A percentile compares a stretch with the other conserved stretches of the same genome.
Evolutionary conservation across 1,139 yeast species (phyloP).

Genomic region (Yamadazyma buinensis): DNA sequence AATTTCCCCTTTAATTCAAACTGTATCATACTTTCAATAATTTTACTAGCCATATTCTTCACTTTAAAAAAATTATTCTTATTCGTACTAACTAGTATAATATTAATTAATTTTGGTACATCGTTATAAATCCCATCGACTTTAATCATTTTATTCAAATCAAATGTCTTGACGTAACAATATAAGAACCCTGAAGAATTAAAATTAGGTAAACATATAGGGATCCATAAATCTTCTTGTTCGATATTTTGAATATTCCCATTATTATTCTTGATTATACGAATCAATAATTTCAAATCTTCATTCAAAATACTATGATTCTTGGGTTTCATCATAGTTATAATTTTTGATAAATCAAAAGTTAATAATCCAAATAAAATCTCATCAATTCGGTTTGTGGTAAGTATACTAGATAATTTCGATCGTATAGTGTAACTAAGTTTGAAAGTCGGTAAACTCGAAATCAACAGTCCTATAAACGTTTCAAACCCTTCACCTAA

Average conservation of each 20-base stretch:
- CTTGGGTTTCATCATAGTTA: constrained; percentile 33
- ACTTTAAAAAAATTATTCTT: constrained; percentile 78
- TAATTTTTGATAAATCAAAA: constrained; percentile 20
- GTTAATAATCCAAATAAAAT: constrained; percentile 29
- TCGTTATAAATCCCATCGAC: constrained; percentile 15
- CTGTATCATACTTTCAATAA: constrained; percentile 42
- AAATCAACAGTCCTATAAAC: constrained; percentile 26
- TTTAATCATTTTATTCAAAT: constrained; percentile 17
- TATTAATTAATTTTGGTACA: constrained; percentile 38
- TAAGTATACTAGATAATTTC: constrained; percentile 26
- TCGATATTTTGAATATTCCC: constrained; percentile 11
- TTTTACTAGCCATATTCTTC: constrained; percentile 53
- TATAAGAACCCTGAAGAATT: constrained; percentile 85
- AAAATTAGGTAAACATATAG: constrained; percentile 87
- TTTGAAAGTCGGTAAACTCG: constrained; percentile 28
- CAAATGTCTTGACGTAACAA: constrained; percentile 66
- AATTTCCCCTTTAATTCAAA: constrained; percentile 36
- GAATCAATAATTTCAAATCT: constrained; percentile 30
- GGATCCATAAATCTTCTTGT: constrained; percentile 84
- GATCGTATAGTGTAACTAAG: constrained; percentile 32
- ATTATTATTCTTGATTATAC: constrained; percentile 23
- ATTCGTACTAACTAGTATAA: constrained; percentile 77
- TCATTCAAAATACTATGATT: constrained; percentile 28
- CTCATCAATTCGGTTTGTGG: constrained; percentile 17
- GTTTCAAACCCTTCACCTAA: constrained; percentile 20